Conservation (phyloP, 495 filamentous ascomycete genomes). For the Neurospora sp. region DNA sequence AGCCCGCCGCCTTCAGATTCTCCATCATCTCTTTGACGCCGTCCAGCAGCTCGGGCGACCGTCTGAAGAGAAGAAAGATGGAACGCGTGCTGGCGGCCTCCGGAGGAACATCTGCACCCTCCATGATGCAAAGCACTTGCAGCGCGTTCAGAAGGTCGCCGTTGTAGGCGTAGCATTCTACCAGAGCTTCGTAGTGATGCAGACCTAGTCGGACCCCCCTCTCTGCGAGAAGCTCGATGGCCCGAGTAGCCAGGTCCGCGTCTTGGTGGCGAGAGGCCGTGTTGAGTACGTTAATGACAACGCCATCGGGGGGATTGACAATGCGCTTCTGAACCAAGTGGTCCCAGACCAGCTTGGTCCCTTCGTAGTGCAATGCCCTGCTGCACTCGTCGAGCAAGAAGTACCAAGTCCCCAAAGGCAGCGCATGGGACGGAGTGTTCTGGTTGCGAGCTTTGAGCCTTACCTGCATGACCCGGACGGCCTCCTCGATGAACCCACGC, state of each 20-base stretch:
- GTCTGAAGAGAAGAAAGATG: slow-evolving; percentile 34
- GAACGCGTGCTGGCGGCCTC: slow-evolving; percentile 44
- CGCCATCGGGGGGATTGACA: slow-evolving; percentile 54
- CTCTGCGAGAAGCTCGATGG: slow-evolving; percentile 46
- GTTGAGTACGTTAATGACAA: slow-evolving; percentile 54
- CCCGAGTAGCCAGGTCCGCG: slow-evolving; percentile 53
- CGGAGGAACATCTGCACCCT: slow-evolving; percentile 42
- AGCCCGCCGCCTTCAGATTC: slow-evolving; percentile 33
- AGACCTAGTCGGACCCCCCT: slow-evolving; percentile 41
- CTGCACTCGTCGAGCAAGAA: slow-evolving; percentile 62
- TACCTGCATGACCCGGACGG: slow-evolving; percentile 51
- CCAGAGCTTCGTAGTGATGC: slow-evolving; percentile 67
- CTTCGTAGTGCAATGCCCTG: slow-evolving; percentile 25
- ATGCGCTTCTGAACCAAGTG: slow-evolving; percentile 51
- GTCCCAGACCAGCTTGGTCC: slow-evolving; percentile 45
- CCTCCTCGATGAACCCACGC: slow-evolving; percentile 63
- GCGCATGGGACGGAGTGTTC: slow-evolving; percentile 33
- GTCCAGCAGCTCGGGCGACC: slow-evolving; percentile 19
- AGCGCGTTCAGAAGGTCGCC: slow-evolving; percentile 47
- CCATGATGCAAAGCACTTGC: slow-evolving; percentile 58
- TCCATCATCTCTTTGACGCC: slow-evolving; percentile 45
- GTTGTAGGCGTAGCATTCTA: slow-evolving; percentile 52
- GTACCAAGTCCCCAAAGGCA: slow-evolving; percentile 44
- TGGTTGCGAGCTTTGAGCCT: slow-evolving; percentile 29
- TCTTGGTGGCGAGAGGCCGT: slow-evolving; percentile 58